Evolutionary conservation across 2,329 filamentous ascomycete genomes (phyloP).

Genomic region (Fusarium graminum): DNA sequence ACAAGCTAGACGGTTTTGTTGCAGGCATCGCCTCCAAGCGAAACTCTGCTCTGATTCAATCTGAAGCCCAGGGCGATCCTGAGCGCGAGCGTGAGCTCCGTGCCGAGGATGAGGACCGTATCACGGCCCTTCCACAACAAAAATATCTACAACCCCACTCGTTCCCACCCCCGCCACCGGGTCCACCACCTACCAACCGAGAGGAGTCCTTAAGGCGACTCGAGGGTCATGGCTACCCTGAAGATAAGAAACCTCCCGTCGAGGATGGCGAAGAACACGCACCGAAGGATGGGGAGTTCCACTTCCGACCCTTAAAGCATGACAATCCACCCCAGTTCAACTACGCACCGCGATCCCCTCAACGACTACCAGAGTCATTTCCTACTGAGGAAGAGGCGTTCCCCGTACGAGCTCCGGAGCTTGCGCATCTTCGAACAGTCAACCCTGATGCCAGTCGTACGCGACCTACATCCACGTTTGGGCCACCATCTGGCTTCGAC

Average conservation of each 20-base stretch:
- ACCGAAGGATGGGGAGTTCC: slow-evolving; percentile 61
- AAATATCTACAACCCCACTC: slow-evolving; percentile 71
- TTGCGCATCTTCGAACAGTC: slow-evolving; percentile 68
- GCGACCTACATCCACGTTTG: slow-evolving; percentile 69
- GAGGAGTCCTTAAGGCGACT: slow-evolving; percentile 64
- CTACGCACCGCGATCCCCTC: slow-evolving; percentile 64
- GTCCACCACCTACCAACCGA: slow-evolving; percentile 50
- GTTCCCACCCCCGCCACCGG: slow-evolving; percentile 50
- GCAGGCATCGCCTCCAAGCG: slow-evolving; percentile 88
- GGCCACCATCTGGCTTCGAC: slow-evolving; percentile 74
- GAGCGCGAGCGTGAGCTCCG: slow-evolving; percentile 85
- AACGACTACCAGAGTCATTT: slow-evolving; percentile 47
- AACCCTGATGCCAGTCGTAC: slow-evolving; percentile 52
- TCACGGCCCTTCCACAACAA: slow-evolving; percentile 81
- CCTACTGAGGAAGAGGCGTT: slow-evolving; percentile 43
- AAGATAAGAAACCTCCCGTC: slow-evolving; percentile 56
- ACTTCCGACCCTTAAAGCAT: slow-evolving; percentile 67
- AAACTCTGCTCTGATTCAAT: slow-evolving; percentile 84
- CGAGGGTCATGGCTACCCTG: slow-evolving; percentile 63
- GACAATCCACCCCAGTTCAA: slow-evolving; percentile 70
- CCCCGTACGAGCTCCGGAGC: slow-evolving; percentile 63
- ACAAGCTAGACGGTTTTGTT: slow-evolving; percentile 89
- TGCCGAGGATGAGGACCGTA: slow-evolving; percentile 84
- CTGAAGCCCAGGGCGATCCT: slow-evolving; percentile 82
- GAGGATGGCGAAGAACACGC: slow-evolving; percentile 39